Evolutionary conservation across 169 alveolate species (phyloP).

Genomic region (Cyclospora cayetanensis): DNA sequence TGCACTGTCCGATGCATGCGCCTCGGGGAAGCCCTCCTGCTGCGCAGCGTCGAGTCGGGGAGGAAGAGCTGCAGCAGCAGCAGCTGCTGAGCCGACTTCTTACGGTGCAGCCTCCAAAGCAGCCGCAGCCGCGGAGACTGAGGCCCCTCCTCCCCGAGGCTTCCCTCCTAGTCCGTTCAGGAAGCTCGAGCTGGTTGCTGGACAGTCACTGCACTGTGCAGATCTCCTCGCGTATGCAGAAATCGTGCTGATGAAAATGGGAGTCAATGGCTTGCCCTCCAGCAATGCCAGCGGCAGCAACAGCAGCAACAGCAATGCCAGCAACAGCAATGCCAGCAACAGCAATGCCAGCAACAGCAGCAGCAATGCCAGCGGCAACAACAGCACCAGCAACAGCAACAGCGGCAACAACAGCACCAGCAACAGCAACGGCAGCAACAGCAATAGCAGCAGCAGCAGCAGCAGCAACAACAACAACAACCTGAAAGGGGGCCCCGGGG

Average conservation of each 20-base stretch:
- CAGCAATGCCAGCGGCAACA: neutral
- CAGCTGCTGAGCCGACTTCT: neutral
- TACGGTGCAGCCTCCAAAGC: neutral
- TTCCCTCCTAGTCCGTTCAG: neutral
- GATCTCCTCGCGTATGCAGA: neutral
- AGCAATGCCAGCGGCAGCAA: too few relatives aligned
- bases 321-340: too few relatives aligned
- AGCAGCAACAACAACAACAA: neutral
- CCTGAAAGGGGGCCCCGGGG: too few relatives aligned
- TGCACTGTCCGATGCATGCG: neutral
- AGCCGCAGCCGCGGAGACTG: neutral
- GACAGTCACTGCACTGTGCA: neutral
- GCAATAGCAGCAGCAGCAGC: too few relatives aligned
- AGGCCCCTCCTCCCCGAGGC: neutral
- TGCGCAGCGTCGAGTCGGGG: neutral
- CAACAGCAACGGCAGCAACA: neutral
- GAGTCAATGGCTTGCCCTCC: too few relatives aligned
- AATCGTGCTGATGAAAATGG: neutral
- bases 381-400: too few relatives aligned
- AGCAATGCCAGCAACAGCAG: too few relatives aligned
- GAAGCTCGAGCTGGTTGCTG: neutral
- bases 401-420: neutral
- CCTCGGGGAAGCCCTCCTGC: neutral
- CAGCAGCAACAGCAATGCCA: neutral
- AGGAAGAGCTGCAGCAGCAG: neutral